phyloP scores from a whole-genome alignment of 192 early-diverging fungal genomes.

The Linnemannia hyalina region DNA sequence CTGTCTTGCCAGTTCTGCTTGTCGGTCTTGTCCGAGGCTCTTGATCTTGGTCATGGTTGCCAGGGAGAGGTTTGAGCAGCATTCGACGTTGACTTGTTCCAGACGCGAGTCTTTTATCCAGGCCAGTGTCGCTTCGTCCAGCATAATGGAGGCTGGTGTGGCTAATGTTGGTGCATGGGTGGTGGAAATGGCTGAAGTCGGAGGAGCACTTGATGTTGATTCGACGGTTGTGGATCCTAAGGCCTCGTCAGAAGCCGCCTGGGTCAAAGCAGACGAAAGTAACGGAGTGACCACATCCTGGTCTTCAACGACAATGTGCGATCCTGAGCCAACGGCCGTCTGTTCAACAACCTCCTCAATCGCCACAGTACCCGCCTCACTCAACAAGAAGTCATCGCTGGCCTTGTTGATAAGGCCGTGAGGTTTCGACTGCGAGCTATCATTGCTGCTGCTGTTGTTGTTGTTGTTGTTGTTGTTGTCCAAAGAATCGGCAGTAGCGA shows the following conservation, averaged over 20 bases:
- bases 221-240: no score
- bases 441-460: not conserved
- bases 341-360: not conserved
- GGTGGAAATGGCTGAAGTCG: not conserved
- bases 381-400: not conserved
- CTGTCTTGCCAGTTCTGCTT: conserved; percentile 6
- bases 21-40: conserved; percentile 12
- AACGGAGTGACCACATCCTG: not conserved
- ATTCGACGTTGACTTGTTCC: conserved; percentile 50
- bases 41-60: conserved; percentile 40
- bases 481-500: not conserved
- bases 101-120: conserved; percentile 40
- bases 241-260: no score
- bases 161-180: not conserved
- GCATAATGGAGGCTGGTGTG: not conserved
- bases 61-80: conserved; percentile 28
- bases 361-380: not conserved
- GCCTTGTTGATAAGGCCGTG: not conserved
- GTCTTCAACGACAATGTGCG: not conserved
- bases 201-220: no score
- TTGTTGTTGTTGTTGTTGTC: no score
- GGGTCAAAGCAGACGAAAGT: no score
- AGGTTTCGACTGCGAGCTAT: not conserved
- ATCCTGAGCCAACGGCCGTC: no score
- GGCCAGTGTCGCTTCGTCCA: not conserved